Evolutionary conservation across 2,329 filamentous ascomycete genomes (phyloP).

Genomic region (Sporothrix pallida): DNA sequence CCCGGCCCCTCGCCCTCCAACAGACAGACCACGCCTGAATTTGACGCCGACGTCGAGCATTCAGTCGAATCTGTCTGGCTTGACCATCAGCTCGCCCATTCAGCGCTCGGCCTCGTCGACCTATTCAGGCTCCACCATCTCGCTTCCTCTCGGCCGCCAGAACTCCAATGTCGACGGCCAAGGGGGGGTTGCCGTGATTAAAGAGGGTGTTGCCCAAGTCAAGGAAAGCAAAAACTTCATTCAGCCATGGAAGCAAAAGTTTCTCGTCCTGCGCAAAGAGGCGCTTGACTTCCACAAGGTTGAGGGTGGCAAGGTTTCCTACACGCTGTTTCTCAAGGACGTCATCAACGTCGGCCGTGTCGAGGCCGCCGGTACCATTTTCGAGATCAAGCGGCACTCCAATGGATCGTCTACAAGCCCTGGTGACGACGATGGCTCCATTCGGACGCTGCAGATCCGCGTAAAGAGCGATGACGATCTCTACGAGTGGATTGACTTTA

Average conservation of each 20-base stretch:
- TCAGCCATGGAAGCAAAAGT: slow-evolving; percentile 87
- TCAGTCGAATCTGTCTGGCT: slow-evolving; percentile 77
- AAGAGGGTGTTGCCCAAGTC: slow-evolving; percentile 81
- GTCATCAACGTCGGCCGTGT: slow-evolving; percentile 90
- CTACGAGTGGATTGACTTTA: slow-evolving; percentile 98
- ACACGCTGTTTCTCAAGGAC: slow-evolving; percentile 82
- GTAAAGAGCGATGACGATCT: slow-evolving; percentile 96
- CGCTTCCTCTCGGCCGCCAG: slow-evolving; percentile 70
- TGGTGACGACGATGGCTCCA: slow-evolving; percentile 78
- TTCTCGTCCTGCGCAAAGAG: slow-evolving; percentile 88
- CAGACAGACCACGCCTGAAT: slow-evolving; percentile 79
- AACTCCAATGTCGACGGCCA: slow-evolving; percentile 65
- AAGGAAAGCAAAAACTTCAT: slow-evolving; percentile 92
- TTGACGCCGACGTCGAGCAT: slow-evolving; percentile 77
- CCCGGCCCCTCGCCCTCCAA: slow-evolving; percentile 88
- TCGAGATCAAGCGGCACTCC: slow-evolving; percentile 84
- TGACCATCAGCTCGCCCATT: slow-evolving; percentile 72
- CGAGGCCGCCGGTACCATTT: slow-evolving; percentile 87
- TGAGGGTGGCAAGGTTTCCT: slow-evolving; percentile 84
- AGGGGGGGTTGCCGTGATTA: slow-evolving; percentile 74
- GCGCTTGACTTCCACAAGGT: slow-evolving; percentile 94
- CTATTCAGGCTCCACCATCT: slow-evolving; percentile 74
- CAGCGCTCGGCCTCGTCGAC: slow-evolving; percentile 66
- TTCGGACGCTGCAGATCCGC: slow-evolving; percentile 85
- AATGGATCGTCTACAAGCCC: slow-evolving; percentile 73